Evolutionary conservation across 2,329 filamentous ascomycete genomes (phyloP), one percentile per base, ranked within the genome.

Genomic region (Stagonosporopsis cucurbitacearum): DNA sequence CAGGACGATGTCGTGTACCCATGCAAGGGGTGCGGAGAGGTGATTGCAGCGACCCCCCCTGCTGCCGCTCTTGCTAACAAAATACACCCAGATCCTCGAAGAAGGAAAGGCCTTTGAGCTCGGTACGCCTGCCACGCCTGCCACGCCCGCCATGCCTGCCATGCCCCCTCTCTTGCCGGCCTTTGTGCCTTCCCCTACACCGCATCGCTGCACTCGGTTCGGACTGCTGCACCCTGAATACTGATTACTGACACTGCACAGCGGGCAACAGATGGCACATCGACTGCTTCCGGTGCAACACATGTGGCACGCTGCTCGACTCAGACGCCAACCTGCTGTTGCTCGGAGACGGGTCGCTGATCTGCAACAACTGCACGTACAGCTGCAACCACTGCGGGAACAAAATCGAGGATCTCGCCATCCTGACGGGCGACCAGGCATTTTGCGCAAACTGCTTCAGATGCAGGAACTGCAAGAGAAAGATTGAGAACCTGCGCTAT

Each of bases 351-450:
- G 95, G 95, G 64, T 98, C 94, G 17, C 86, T 99, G 64, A 98
- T 99, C 68, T 99, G 95, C 84, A 98, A 96, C 81, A 96, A 97
- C 78, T 99, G 95, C 81, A 98, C 95, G 50, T 99, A 99, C 77
- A 97, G 93, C 82, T 99, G 95, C 82, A 96, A 88, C 77, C 93
- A 93, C 50, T 99, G 95, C 78, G 88, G 88, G 56, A 94, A 96
- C 81, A 99, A 99, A 82, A 99, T 99, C 65, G 95, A 99, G 75
- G 95, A 99, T 74, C 83, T 98, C 60, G 95, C 95, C 62, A 99
- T 99, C 75, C 82, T 99, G 65, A 99, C 95, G 0, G 95, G 95
- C 63, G 95, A 99, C 71, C 94, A 99, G 79, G 95, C 95, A 40
- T 99, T 97, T 75, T 99, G 95, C 78, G 92, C 93, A 39, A 94